Conservation (phyloP, 208 protist genomes). For the Angomonas desouzai region DNA sequence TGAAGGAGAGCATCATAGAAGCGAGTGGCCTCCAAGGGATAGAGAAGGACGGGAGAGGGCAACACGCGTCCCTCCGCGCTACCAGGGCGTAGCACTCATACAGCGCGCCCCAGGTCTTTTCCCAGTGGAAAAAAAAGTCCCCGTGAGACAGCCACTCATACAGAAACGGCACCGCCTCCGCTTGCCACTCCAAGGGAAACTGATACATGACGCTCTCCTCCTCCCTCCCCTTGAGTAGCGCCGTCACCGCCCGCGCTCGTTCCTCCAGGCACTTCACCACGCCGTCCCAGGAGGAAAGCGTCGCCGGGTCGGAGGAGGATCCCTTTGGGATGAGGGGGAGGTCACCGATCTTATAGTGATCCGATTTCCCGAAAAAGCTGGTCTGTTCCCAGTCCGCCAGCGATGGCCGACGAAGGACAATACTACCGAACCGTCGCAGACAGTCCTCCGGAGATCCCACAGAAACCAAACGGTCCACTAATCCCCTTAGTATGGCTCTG, state of each 20-base stretch:
- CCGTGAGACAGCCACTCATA: constrained; percentile 66
- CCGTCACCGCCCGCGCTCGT: not conserved
- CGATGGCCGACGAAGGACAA: too few relatives aligned
- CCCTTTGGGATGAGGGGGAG: not conserved
- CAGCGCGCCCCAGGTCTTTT: constrained; percentile 34
- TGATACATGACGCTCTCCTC: constrained; percentile 12
- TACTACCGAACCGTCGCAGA: not conserved
- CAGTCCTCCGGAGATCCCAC: constrained; percentile 28
- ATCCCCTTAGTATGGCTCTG: constrained; percentile 15
- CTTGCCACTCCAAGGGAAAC: constrained; percentile 37
- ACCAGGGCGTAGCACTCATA: constrained; percentile 27
- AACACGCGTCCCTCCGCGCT: not conserved
- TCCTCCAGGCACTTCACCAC: not conserved
- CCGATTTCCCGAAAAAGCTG: not conserved
- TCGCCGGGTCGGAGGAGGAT: not conserved
- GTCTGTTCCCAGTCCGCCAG: not conserved
- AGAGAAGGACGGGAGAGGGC: constrained; percentile 17
- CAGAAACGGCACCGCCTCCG: constrained; percentile 42
- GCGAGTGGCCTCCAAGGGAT: constrained; percentile 69
- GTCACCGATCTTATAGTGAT: constrained; percentile 2
- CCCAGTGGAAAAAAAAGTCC: constrained; percentile 32
- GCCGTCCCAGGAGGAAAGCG: not conserved
- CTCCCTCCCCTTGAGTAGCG: not conserved
- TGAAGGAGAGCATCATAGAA: constrained; percentile 22
- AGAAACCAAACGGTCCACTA: constrained; percentile 14